Conservation (phyloP, 192 early-diverging fungal species). For the Gamsiella multidivaricata region DNA sequence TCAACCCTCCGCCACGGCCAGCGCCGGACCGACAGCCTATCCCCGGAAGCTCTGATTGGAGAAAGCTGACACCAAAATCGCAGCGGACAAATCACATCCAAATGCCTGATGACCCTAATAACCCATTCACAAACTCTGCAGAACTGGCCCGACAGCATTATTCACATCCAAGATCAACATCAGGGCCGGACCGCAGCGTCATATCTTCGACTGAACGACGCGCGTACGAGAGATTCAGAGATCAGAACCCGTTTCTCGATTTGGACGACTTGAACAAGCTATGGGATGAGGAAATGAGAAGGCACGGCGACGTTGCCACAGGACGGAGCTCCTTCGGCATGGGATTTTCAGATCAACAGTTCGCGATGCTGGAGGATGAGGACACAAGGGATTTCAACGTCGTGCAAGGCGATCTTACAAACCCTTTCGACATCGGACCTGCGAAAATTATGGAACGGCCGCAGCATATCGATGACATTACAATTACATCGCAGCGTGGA, state of each 20-base stretch:
- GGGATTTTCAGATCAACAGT: not conserved
- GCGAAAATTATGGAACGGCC: not conserved
- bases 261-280: conserved; percentile 24
- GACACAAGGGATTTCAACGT: conserved; percentile 17
- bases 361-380: not conserved
- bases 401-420: conserved; percentile 16
- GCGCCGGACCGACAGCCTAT: conserved; percentile 29
- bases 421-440: not conserved
- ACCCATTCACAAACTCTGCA: conserved; percentile 10
- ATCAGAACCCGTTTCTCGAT: conserved; percentile 41
- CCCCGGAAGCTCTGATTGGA: conserved; percentile 42
- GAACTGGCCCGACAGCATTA: not conserved
- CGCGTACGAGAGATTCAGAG: conserved; percentile 15
- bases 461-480: conserved; percentile 27
- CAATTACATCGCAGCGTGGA: not conserved
- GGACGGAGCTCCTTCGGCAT: conserved; percentile 19
- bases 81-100: conserved; percentile 26
- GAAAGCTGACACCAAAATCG: conserved; percentile 41
- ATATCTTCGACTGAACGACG: conserved; percentile 8
- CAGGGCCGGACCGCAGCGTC: not conserved
- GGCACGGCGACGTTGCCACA: not conserved
- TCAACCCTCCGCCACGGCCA: conserved; percentile 36
- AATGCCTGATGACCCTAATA: not conserved
- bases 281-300: conserved; percentile 39
- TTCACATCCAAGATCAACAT: not conserved